phyloP scores from a whole-genome alignment of 495 filamentous ascomycete species.

The Jackrogersella multiformis region DNA sequence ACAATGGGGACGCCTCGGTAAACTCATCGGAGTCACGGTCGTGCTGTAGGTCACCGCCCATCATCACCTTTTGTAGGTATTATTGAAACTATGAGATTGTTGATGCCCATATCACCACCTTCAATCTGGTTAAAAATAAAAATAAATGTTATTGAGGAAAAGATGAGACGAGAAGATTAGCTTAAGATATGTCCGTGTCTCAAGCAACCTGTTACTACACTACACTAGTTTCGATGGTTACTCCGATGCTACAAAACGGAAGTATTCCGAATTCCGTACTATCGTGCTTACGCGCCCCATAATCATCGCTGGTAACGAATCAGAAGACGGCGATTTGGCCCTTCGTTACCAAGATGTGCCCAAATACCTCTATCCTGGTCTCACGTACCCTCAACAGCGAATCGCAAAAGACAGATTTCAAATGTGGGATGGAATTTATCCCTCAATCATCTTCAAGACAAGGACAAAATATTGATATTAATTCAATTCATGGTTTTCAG shows the following conservation, averaged over 20 bases:
- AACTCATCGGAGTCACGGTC: constrained; percentile 20
- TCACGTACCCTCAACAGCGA: not conserved
- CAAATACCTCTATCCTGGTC: not conserved
- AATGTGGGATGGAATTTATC: too few relatives aligned
- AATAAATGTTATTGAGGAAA: constrained; percentile 1
- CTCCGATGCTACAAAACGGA: constrained; percentile 6
- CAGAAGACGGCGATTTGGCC: not conserved
- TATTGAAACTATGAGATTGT: not conserved
- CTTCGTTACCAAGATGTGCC: constrained; percentile 7
- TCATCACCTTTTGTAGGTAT: not conserved
- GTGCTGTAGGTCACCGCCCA: constrained; percentile 3
- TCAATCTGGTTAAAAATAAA: not conserved
- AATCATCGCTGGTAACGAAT: not conserved
- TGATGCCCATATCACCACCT: not conserved
- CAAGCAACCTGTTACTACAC: not conserved
- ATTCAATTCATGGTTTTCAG: too few relatives aligned
- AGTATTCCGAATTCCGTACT: constrained; percentile 17
- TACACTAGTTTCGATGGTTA: not conserved
- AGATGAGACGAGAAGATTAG: not conserved
- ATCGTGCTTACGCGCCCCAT: not conserved
- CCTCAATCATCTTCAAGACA: too few relatives aligned
- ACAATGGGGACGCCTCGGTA: constrained; percentile 21
- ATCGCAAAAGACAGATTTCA: not conserved
- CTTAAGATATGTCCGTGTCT: not conserved
- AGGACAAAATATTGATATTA: too few relatives aligned